Evolutionary conservation across 2,329 filamentous ascomycete species (phyloP), one percentile per base, ranked within the genome.

Genomic region (Alternaria consortialis): DNA sequence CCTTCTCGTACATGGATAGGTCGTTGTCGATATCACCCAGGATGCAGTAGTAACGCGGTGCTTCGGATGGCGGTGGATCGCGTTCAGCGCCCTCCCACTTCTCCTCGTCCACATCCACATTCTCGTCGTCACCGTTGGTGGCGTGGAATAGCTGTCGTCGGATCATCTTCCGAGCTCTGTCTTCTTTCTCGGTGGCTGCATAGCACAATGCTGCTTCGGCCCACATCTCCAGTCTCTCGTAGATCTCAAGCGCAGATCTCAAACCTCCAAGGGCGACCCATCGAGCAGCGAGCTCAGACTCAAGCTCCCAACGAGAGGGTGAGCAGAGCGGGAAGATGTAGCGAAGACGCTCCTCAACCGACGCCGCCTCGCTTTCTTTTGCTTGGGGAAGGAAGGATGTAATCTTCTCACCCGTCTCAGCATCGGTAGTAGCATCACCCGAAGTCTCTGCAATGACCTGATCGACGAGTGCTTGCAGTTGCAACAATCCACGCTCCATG

Each of bases 391-490:
- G 84, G 82, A 98, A 97, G 0, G 91, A 90, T 0, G 90, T 89
- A 0, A 91, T 86, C 47, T 89, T 71, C 15, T 70, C 67, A 3
- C 73, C 72, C 1, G 74, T 69, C 40, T 72, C 69, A 4, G 65
- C 70, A 52, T 73, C 67, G 13, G 67, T 65, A 1, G 69, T 73
- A 11, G 65, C 47, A 42, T 74, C 64, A 0, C 72, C 73, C 3
- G 85, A 83, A 0, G 92, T 98, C 63, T 98, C 94, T 0, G 92
- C 91, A 60, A 99, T 89, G 53, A 99, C 91, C 74, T 99, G 95
- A 69, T 99, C 95, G 1, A 97, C 94, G 0, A 99, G 88, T 1
- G 94, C 94, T 79, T 99, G 95, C 68, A 99, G 86, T 79, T 99
- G 95, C 20, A 99, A 82, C 0, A 99, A 88, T 46, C 93, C 92